phyloP scores from a whole-genome alignment of 345 rosid genomes.

The Lepidium sativum region DNA sequence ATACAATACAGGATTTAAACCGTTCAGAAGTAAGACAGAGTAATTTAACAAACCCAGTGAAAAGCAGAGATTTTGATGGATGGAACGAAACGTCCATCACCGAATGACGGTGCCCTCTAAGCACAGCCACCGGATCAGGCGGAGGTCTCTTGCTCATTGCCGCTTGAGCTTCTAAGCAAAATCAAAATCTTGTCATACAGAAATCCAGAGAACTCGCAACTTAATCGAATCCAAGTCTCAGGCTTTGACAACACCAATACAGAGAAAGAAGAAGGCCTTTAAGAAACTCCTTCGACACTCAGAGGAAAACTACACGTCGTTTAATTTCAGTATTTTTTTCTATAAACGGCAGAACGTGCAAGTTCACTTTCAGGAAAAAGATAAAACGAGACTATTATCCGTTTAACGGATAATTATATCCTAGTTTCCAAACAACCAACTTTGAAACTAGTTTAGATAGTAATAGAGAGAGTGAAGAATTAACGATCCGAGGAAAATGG shows the following conservation, averaged over 20 bases:
- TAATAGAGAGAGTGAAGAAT: neutral
- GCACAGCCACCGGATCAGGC: constrained; percentile 85
- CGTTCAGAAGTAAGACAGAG: neutral
- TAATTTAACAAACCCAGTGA: constrained; percentile 49
- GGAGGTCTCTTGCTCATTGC: constrained; percentile 63
- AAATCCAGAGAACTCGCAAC: neutral
- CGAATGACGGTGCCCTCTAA: constrained; percentile 89
- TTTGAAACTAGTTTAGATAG: neutral
- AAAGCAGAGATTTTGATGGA: constrained; percentile 54
- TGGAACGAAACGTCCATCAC: constrained; percentile 78
- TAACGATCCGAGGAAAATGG: constrained; percentile 16
- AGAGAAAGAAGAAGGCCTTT: neutral
- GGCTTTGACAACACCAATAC: neutral
- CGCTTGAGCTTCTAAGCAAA: neutral
- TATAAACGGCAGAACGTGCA: constrained; percentile 3
- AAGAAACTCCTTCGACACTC: neutral
- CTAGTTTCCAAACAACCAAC: constrained; percentile 1
- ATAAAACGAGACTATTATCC: neutral
- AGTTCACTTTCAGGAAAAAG: neutral
- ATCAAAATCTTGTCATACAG: neutral
- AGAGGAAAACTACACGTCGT: neutral
- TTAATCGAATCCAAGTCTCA: neutral
- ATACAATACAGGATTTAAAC: neutral
- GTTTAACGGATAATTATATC: neutral
- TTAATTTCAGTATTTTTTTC: neutral